Conservation (phyloP, 768 basidiomycete genomes). For the Mycena sanguinolenta region DNA sequence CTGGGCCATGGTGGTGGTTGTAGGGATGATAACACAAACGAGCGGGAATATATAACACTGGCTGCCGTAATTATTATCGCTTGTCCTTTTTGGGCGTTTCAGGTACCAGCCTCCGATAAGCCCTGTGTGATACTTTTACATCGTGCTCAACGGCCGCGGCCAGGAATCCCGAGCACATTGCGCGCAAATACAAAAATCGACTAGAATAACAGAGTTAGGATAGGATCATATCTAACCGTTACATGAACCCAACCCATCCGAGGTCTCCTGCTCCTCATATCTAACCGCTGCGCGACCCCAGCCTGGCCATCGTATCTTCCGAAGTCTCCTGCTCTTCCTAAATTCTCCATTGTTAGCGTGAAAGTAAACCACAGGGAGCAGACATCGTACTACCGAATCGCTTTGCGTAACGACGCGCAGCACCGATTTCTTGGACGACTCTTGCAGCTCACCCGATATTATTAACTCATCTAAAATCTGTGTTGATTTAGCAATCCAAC, state of each 20-base stretch:
- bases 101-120: too few relatives aligned
- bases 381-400: too few relatives aligned
- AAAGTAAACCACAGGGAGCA: slow-evolving; percentile 5
- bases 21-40: slow-evolving; percentile 28
- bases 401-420: slow-evolving; percentile 73
- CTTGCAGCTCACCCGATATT: slow-evolving; percentile 87
- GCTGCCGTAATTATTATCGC: too few relatives aligned
- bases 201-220: too few relatives aligned
- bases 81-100: too few relatives aligned
- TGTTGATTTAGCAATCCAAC: neutral
- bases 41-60: too few relatives aligned
- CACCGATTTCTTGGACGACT: slow-evolving; percentile 84
- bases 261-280: too few relatives aligned
- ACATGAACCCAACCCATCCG: slow-evolving; percentile 84
- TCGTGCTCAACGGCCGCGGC: too few relatives aligned
- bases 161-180: too few relatives aligned
- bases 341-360: neutral
- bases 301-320: slow-evolving; percentile 83
- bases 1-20: slow-evolving; percentile 42
- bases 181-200: too few relatives aligned
- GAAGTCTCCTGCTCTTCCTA: slow-evolving; percentile 91
- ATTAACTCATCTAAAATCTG: slow-evolving; percentile 86
- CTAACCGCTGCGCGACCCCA: slow-evolving; percentile 83
- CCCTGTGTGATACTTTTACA: too few relatives aligned
- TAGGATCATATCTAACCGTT: slow-evolving; percentile 59